Percentiles rank a stretch among this genome's conserved stretches.
These are phyloP conservation scores for Gaeumannomyces sp. DNA, from an alignment of 2,329 filamentous ascomycete genomes.

Conservation along the genomic window DNA sequence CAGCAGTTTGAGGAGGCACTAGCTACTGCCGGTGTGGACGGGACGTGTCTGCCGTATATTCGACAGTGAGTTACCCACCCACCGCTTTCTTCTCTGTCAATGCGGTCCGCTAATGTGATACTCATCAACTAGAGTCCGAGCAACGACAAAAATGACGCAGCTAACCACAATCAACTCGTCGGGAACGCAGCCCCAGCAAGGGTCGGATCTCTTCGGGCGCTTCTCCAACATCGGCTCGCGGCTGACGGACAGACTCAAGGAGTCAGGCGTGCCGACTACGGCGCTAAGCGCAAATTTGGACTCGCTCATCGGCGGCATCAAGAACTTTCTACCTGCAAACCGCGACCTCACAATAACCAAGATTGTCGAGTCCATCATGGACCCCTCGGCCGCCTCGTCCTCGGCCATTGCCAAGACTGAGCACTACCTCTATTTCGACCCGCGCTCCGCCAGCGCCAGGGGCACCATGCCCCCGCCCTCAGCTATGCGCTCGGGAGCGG, in stretches of 20 bases:
- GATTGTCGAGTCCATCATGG: slow-evolving; percentile 97
- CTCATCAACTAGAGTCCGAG: slow-evolving; percentile 15
- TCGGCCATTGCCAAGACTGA: slow-evolving; percentile 95
- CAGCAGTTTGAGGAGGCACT: slow-evolving; percentile 81
- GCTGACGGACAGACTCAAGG: slow-evolving; percentile 89
- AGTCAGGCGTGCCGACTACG: slow-evolving; percentile 68
- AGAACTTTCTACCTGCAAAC: slow-evolving; percentile 95
- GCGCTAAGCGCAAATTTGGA: slow-evolving; percentile 77
- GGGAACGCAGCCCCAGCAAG: slow-evolving; percentile 52
- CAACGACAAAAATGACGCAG: slow-evolving; percentile 97
- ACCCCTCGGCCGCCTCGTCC: slow-evolving; percentile 80
- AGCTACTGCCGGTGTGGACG: slow-evolving; percentile 67
- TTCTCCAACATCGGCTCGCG: slow-evolving; percentile 84
- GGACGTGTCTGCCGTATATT: slow-evolving; percentile 75
- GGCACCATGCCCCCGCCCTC: slow-evolving; percentile 84
- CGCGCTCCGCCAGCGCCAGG: slow-evolving; percentile 83
- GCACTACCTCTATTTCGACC: slow-evolving; percentile 95
- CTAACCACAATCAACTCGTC: slow-evolving; percentile 81
- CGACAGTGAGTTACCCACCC: slow-evolving; percentile 56
- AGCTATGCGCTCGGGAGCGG: slow-evolving; percentile 39
- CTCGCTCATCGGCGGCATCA: slow-evolving; percentile 89
- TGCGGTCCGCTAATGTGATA: background rate
- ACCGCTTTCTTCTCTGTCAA: background rate
- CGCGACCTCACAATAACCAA: slow-evolving; percentile 95
- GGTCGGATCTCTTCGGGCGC: slow-evolving; percentile 81